Evolutionary conservation across 164 flowering plant genomes (phyloP).

Genomic region (Cinnamomum micranthum): DNA sequence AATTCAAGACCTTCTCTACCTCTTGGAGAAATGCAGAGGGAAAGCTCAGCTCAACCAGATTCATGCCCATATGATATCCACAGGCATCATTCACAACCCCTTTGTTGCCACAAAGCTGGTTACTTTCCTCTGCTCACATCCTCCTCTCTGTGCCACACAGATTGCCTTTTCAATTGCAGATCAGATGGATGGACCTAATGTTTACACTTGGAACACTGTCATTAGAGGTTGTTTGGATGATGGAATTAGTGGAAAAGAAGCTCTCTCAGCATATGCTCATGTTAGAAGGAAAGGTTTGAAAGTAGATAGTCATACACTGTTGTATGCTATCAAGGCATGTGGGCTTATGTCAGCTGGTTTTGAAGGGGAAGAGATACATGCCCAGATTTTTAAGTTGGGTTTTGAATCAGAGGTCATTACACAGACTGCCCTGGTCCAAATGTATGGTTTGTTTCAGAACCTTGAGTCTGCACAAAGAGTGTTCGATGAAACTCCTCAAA

Average conservation of each 20-base stretch:
- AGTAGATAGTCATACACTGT: conserved; percentile 27
- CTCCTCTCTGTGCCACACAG: background rate
- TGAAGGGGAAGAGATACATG: conserved; percentile 28
- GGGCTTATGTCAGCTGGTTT: conserved; percentile 7
- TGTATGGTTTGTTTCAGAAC: conserved; percentile 30
- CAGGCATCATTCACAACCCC: conserved; percentile 25
- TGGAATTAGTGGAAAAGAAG: conserved; percentile 19
- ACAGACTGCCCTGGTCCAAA: conserved; percentile 25
- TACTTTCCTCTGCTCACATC: background rate
- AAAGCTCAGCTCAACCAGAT: conserved; percentile 28
- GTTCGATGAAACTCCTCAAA: conserved; percentile 31
- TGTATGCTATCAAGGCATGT: conserved; percentile 32
- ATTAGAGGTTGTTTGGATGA: conserved; percentile 35
- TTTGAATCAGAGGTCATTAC: conserved; percentile 24
- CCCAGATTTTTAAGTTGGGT: conserved; percentile 30
- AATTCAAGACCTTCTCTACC: conserved; percentile 6
- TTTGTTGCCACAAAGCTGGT: background rate
- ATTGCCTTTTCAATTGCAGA: conserved; percentile 15
- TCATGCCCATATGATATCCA: conserved; percentile 29
- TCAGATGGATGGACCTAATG: conserved; percentile 20
- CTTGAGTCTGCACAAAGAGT: conserved; percentile 15
- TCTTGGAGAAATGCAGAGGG: conserved; percentile 23
- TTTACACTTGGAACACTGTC: conserved; percentile 38
- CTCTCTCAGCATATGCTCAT: conserved; percentile 27
- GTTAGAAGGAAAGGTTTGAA: conserved; percentile 20